Base-by-base conservation (phyloP, 495 filamentous ascomycete genomes). In the Melanomma pulvis-pyrius region DNA sequence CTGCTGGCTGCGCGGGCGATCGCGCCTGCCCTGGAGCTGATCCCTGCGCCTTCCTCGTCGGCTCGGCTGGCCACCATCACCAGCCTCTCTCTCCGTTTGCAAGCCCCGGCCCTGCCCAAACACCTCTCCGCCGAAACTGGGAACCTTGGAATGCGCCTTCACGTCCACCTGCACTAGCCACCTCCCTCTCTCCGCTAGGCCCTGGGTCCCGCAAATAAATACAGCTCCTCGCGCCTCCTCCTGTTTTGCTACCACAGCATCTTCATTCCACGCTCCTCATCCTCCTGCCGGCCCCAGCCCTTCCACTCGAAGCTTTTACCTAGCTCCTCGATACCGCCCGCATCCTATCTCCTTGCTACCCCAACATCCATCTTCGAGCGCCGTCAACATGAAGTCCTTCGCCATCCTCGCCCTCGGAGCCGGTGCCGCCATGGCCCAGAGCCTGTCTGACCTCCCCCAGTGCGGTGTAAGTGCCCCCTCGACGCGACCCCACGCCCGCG, bases 351-450 rank as follows among this genome's bases (percentile, higher is more conserved):
- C 50, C 49, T 61, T 56, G 28, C 52, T 65, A 61, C 44, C 46
- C 30, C 21, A 66, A 34, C 32, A 64, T 71, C 13, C 65, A 55
- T 41, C 65, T 28, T 46, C 69, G 32, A 24, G 25, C 55, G 19
- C 49, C 48, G 12, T 30, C 70, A 72, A 68, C 50, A 79, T 79
- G 77, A 79, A 77, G 74, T 59, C 62, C 62, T 70, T 77, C 54
- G 69, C 70, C 44, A 51, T 78, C 63, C 66, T 77, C 59, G 76
- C 71, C 63, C 62, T 57, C 48, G 75, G 72, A 59, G 75, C 70
- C 57, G 65, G 61, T 54, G 53, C 73, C 26, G 74, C 63, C 49
- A 59, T 67, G 50, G 74, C 75, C n/a, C 75, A 77, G 67, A 61
- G 44, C 61, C 65, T 76, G 41, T 47, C 41, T 24, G 26, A 50